A percentile compares a stretch with the other conserved stretches of the same genome.
Conservation (phyloP, 306 rosid species). For the Vigna trinervia region DNA sequence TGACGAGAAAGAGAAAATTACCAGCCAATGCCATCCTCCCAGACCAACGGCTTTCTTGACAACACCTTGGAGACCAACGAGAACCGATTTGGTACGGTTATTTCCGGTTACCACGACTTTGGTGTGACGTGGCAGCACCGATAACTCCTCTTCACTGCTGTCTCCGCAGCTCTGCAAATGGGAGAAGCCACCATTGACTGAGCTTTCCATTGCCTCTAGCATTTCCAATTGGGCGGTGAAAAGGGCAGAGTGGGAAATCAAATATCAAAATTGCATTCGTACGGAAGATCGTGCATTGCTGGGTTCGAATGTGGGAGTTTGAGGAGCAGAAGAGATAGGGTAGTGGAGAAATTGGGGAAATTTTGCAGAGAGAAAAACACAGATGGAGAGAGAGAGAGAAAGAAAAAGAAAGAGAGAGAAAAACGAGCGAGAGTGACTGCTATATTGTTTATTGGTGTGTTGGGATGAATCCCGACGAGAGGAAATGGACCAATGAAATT, state of each 20-base stretch:
- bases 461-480: constrained; percentile 93
- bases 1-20: constrained; percentile 46
- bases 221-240: constrained; percentile 45
- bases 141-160: constrained; percentile 95
- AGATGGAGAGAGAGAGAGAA: constrained; percentile 24
- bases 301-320: constrained; percentile 46
- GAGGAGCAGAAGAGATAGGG: constrained; percentile 44
- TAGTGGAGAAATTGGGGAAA: constrained; percentile 54
- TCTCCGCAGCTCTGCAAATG: constrained; percentile 95
- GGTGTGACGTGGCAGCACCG: constrained; percentile 97
- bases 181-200: constrained; percentile 83
- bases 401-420: constrained; percentile 24
- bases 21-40: constrained; percentile 99
- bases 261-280: constrained; percentile 50
- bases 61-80: constrained; percentile 95
- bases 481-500: constrained; percentile 41
- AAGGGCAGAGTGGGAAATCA: constrained; percentile 28
- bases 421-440: constrained; percentile 62
- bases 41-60: constrained; percentile 98
- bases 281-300: constrained; percentile 73
- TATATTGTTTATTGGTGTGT: constrained; percentile 71
- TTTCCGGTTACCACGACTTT: constrained; percentile 98
- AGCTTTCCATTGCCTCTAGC: constrained; percentile 90
- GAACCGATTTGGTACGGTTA: constrained; percentile 97
- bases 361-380: constrained; percentile 66